Conservation (phyloP, 1,284 basidiomycete species). For the Hymenochaete sp. region DNA sequence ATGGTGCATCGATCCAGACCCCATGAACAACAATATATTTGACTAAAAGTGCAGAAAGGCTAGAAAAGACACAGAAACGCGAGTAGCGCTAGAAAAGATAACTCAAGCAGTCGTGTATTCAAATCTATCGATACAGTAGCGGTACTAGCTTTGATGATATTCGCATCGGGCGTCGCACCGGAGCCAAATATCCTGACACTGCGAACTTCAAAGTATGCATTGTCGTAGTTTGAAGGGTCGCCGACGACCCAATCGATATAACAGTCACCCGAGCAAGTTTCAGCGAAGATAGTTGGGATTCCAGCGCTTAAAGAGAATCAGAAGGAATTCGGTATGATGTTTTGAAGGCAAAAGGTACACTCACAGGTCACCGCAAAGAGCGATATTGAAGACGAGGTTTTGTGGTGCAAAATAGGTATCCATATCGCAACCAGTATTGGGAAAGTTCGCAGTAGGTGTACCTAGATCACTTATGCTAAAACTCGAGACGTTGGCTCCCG, state of each 20-base stretch:
- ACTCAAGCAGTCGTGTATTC: too few species aligned
- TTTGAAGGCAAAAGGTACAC: conserved; percentile 19
- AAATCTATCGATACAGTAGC: too few species aligned
- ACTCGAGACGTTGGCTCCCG: conserved; percentile 38
- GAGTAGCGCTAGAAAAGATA: too few species aligned
- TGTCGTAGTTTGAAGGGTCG: conserved; percentile 52
- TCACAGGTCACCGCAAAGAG: conserved; percentile 54
- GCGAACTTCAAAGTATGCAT: conserved; percentile 71
- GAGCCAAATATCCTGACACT: conserved; percentile 34
- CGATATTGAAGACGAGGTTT: conserved; percentile 65
- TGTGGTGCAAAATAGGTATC: conserved; percentile 55
- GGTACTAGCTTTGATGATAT: conserved; percentile 12
- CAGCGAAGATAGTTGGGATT: conserved; percentile 40
- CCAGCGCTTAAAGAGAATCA: conserved; percentile 32
- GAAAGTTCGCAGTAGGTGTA: conserved; percentile 61
- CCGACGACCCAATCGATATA: conserved; percentile 73
- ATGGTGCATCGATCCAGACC: too few species aligned
- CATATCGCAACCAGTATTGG: conserved; percentile 50
- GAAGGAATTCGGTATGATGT: neutral
- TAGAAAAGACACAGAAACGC: too few species aligned
- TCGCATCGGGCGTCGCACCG: conserved; percentile 1
- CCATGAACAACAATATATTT: too few species aligned
- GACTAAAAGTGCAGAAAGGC: too few species aligned
- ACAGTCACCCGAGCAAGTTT: conserved; percentile 59
- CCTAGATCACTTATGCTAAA: conserved; percentile 63